phyloP scores from a whole-genome alignment of 2,329 filamentous ascomycete species.

The Thielaviopsis musarum region DNA sequence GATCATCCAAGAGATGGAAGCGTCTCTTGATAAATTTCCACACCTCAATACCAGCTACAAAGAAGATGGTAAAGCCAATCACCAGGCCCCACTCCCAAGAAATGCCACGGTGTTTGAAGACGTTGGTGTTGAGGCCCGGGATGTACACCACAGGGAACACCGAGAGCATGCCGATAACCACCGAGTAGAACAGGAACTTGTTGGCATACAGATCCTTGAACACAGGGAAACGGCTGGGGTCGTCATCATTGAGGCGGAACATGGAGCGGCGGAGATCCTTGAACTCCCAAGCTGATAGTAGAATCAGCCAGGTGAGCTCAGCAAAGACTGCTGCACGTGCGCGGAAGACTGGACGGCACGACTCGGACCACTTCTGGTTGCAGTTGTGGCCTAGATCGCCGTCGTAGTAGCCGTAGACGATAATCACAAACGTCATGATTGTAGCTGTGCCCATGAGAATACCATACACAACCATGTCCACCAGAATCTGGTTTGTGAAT shows the following conservation, averaged over 20 bases:
- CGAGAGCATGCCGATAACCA: conserved; percentile 40
- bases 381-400: conserved; percentile 43
- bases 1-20: conserved; percentile 34
- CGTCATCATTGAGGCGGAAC: conserved; percentile 46
- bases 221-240: conserved; percentile 32
- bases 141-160: conserved; percentile 58
- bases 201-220: conserved; percentile 52
- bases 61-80: conserved; percentile 44
- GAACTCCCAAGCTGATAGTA: conserved; percentile 65
- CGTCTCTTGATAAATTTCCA: conserved; percentile 56
- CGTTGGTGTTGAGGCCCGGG: conserved; percentile 48
- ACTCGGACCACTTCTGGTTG: conserved; percentile 40
- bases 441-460: conserved; percentile 58
- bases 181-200: conserved; percentile 52
- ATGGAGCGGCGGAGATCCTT: conserved; percentile 55
- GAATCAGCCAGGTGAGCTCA: conserved; percentile 55
- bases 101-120: conserved; percentile 58
- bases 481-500: conserved; percentile 60
- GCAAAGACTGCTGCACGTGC: conserved; percentile 59
- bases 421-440: conserved; percentile 47
- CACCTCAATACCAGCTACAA: conserved; percentile 48
- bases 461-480: conserved; percentile 69
- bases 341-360: conserved; percentile 45
- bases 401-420: conserved; percentile 38
- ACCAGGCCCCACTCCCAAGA: conserved; percentile 62